Evolutionary conservation across 208 protist genomes (phyloP).

Genomic region (Trichomonas tenax): DNA sequence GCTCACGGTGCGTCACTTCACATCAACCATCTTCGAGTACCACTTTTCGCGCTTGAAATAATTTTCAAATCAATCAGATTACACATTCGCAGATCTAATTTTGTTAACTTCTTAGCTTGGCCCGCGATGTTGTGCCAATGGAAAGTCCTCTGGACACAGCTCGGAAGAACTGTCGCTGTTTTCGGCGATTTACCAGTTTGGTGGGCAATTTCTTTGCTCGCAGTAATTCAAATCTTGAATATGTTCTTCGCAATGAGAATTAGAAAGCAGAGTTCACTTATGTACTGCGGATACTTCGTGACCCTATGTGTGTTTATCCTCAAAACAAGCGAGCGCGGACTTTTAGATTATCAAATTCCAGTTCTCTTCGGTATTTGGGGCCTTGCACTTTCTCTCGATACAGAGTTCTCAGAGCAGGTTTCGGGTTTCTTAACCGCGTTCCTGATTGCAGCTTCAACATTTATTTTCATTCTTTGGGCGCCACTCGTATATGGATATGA

Average conservation of each 20-base stretch:
- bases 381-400: background rate
- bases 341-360: background rate
- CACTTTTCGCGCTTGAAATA: background rate
- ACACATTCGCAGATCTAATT: background rate
- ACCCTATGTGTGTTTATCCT: background rate
- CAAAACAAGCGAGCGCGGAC: background rate
- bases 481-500: conserved; percentile 21
- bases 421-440: background rate
- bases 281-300: background rate
- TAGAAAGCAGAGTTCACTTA: background rate
- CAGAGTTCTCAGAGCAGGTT: background rate
- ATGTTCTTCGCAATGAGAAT: background rate
- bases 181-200: background rate
- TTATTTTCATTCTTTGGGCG: background rate
- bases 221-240: background rate
- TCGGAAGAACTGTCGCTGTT: background rate
- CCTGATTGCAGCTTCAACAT: background rate
- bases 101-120: background rate
- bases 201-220: background rate
- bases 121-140: background rate
- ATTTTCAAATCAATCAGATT: background rate
- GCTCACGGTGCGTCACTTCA: no score
- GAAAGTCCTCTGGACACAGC: background rate
- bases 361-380: background rate
- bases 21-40: background rate